phyloP scores from a whole-genome alignment of 2,329 filamentous ascomycete genomes.

The Trichoderma pleuroti region DNA sequence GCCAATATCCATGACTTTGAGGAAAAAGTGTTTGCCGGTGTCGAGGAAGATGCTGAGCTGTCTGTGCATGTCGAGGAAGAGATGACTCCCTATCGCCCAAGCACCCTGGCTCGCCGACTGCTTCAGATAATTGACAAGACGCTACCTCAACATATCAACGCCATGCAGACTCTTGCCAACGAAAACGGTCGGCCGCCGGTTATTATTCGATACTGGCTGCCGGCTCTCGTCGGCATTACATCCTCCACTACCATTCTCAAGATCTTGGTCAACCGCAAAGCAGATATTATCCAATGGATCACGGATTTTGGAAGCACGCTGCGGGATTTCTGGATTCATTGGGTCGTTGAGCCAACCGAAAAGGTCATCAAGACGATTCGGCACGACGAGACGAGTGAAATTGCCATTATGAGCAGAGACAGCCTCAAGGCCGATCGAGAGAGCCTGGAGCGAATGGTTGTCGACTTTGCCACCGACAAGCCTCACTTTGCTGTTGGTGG shows the following conservation, averaged over 20 bases:
- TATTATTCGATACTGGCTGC: constrained; percentile 85
- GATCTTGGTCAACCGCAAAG: constrained; percentile 68
- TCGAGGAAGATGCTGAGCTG: constrained; percentile 59
- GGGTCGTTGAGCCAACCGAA: constrained; percentile 81
- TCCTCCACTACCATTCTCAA: constrained; percentile 85
- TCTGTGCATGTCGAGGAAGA: constrained; percentile 50
- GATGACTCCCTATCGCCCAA: constrained; percentile 46
- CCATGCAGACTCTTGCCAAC: constrained; percentile 53
- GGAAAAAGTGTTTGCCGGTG: constrained; percentile 60
- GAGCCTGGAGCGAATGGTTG: constrained; percentile 94
- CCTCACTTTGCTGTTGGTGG: constrained; percentile 56
- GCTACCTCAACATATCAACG: constrained; percentile 62
- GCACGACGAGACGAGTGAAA: constrained; percentile 87
- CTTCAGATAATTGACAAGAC: constrained; percentile 64
- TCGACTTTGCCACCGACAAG: constrained; percentile 88
- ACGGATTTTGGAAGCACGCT: constrained; percentile 72
- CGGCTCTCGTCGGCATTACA: constrained; percentile 64
- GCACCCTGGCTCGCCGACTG: constrained; percentile 63
- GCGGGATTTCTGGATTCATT: constrained; percentile 92
- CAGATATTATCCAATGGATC: constrained; percentile 77
- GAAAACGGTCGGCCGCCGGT: constrained; percentile 72
- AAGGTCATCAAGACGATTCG: constrained; percentile 89
- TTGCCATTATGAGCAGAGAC: constrained; percentile 93
- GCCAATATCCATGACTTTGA: constrained; percentile 61
- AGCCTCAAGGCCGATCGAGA: constrained; percentile 86